Evolutionary conservation across 495 filamentous ascomycete genomes (phyloP).

Genomic region (Aspergillus bridgeri): DNA sequence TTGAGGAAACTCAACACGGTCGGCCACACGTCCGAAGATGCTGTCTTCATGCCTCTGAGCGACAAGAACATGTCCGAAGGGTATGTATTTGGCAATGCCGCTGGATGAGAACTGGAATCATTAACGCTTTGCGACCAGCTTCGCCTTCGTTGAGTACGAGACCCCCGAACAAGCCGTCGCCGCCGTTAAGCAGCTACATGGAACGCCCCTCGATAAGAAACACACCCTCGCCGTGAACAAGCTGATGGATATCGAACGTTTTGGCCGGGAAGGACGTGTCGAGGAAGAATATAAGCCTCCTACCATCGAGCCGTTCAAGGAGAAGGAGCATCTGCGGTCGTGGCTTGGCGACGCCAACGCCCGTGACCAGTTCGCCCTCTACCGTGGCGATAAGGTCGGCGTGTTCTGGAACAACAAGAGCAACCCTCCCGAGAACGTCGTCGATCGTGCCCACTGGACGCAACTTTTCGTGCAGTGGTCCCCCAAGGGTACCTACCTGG

Average conservation of each 20-base stretch:
- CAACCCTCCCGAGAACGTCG: constrained; percentile 79
- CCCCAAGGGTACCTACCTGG: constrained; percentile 86
- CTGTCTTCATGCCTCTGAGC: constrained; percentile 87
- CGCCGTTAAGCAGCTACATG: constrained; percentile 81
- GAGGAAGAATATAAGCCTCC: constrained; percentile 85
- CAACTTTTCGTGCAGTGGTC: constrained; percentile 98
- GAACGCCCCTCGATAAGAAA: constrained; percentile 84
- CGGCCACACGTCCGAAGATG: constrained; percentile 80
- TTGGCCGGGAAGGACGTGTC: constrained; percentile 87
- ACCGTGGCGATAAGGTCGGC: constrained; percentile 81
- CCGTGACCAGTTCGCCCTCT: constrained; percentile 93
- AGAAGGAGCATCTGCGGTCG: constrained; percentile 92
- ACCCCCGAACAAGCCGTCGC: constrained; percentile 86
- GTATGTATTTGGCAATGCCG: constrained; percentile 46
- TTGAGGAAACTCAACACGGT: constrained; percentile 83
- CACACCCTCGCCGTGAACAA: constrained; percentile 96
- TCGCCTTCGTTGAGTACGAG: constrained; percentile 93
- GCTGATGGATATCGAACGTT: constrained; percentile 94
- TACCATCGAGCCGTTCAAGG: constrained; percentile 69
- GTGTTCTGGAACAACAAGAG: constrained; percentile 98
- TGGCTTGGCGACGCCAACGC: constrained; percentile 84
- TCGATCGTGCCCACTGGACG: constrained; percentile 93
- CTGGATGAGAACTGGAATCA: constrained; percentile 8
- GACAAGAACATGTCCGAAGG: constrained; percentile 77
- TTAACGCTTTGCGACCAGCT: constrained; percentile 47